Percentiles rank a stretch among this genome's conserved stretches.
phyloP scores from a whole-genome alignment of 176 grass and related monocot species.

The Triticum timopheevii region DNA sequence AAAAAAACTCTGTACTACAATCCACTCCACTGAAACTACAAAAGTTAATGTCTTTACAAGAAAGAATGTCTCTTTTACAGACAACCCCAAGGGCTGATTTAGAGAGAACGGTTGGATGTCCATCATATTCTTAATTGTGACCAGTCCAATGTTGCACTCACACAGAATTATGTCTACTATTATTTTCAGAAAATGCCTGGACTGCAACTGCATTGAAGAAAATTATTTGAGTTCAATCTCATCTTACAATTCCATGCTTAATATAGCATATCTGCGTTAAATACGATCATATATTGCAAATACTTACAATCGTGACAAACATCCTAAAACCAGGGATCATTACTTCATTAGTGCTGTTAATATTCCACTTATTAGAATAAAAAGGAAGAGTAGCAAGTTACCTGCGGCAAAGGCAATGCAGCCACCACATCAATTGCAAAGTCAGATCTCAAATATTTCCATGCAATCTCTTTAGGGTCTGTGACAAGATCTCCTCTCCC shows the following conservation, averaged over 20 bases:
- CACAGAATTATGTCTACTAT: neutral
- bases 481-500: slow-evolving; percentile 86
- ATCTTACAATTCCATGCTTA: slow-evolving; percentile 1
- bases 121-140: neutral
- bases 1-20: neutral
- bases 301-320: neutral
- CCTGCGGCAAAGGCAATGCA: slow-evolving; percentile 95
- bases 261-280: neutral
- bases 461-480: slow-evolving; percentile 74
- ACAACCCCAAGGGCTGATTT: neutral
- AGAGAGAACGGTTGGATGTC: neutral
- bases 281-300: neutral
- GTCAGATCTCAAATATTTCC: slow-evolving; percentile 83
- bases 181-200: neutral
- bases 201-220: neutral
- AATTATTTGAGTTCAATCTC: neutral
- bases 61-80: slow-evolving; percentile 12
- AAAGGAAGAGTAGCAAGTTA: slow-evolving; percentile 36
- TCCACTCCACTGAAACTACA: neutral
- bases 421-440: slow-evolving; percentile 70
- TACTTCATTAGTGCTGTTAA: neutral
- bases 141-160: neutral
- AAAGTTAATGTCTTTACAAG: neutral
- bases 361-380: neutral
- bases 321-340: neutral